A percentile compares a stretch with the other conserved stretches of the same genome.
phyloP scores from a whole-genome alignment of 371 early-diverging fungal genomes.

The Rhizomucor pusillus region DNA sequence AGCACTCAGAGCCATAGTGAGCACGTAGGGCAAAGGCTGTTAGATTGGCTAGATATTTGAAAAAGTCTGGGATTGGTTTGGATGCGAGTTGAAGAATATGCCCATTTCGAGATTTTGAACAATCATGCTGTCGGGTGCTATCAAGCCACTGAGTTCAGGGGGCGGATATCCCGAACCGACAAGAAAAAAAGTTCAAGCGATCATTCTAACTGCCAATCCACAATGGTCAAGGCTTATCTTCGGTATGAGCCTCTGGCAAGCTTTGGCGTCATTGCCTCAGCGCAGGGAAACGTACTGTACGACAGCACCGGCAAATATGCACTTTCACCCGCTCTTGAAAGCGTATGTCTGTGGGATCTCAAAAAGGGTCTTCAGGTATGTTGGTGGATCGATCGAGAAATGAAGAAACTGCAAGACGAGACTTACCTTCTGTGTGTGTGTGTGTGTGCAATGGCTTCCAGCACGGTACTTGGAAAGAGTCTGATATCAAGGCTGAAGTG shows the following conservation, averaged over 20 bases:
- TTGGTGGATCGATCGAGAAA: constrained; percentile 11
- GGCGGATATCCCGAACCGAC: too few relatives aligned
- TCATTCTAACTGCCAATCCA: too few relatives aligned
- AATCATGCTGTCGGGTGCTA: too few relatives aligned
- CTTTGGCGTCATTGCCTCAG: constrained; percentile 85
- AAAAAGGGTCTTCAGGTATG: constrained; percentile 76
- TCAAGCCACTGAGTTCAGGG: too few relatives aligned
- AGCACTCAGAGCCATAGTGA: too few relatives aligned
- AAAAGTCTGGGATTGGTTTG: too few relatives aligned
- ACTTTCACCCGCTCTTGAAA: constrained; percentile 81
- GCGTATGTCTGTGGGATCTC: constrained; percentile 83
- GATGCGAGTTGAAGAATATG: too few relatives aligned
- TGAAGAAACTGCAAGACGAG: neutral
- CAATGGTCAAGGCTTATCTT: constrained; percentile 79
- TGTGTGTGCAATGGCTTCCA: too few relatives aligned
- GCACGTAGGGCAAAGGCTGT: too few relatives aligned
- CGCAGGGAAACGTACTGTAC: constrained; percentile 67
- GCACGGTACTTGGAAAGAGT: constrained; percentile 73
- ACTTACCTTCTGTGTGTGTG: neutral
- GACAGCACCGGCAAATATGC: constrained; percentile 70
- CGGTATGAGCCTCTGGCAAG: constrained; percentile 75
- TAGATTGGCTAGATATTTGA: too few relatives aligned
- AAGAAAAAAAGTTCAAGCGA: too few relatives aligned
- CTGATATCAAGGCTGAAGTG: constrained; percentile 77
- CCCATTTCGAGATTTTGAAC: too few relatives aligned